These are phyloP conservation scores for Penicillium goetzii DNA, from an alignment of 495 filamentous ascomycete species.

Conservation along the genomic window DNA sequence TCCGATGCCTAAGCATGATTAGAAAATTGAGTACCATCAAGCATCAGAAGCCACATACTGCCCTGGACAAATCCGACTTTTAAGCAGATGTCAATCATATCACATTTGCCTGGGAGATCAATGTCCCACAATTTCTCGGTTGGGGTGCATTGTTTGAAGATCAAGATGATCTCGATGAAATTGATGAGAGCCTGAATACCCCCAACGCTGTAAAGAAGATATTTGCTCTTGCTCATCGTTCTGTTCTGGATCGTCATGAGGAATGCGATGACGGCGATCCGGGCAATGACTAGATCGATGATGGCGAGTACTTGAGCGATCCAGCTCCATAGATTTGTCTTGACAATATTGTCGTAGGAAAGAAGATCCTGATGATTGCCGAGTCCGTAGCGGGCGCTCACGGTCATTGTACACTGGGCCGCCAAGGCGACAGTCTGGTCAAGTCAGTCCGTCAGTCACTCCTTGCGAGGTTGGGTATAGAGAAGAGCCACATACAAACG, in stretches of 20 bases:
- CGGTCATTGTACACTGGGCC: conserved; percentile 28
- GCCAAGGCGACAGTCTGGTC: conserved; percentile 22
- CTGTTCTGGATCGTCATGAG: conserved; percentile 34
- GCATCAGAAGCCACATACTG: conserved; percentile 17
- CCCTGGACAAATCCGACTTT: conserved; percentile 33
- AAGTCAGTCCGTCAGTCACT: neutral
- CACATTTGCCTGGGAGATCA: conserved; percentile 28
- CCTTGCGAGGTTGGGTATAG: neutral
- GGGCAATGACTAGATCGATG: conserved; percentile 28
- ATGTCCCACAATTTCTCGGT: conserved; percentile 31
- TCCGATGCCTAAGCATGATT: conserved; percentile 24
- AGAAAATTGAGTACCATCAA: neutral
- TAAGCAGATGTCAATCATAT: conserved; percentile 26
- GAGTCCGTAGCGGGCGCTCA: conserved; percentile 30
- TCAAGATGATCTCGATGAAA: conserved; percentile 26
- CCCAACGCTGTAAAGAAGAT: conserved; percentile 34
- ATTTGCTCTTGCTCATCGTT: conserved; percentile 23
- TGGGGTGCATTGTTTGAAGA: conserved; percentile 35
- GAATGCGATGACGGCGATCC: conserved; percentile 39
- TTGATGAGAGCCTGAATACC: conserved; percentile 30
- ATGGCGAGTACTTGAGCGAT: conserved; percentile 33
- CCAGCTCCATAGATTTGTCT: conserved; percentile 38
- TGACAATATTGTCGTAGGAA: conserved; percentile 21
- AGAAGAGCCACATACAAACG: conserved; percentile 26
- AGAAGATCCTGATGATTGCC: conserved; percentile 33